Percentiles rank a stretch among this genome's conserved stretches.
Evolutionary conservation across 2,329 filamentous ascomycete genomes (phyloP).

Genomic region (Paraphoma sp.): DNA sequence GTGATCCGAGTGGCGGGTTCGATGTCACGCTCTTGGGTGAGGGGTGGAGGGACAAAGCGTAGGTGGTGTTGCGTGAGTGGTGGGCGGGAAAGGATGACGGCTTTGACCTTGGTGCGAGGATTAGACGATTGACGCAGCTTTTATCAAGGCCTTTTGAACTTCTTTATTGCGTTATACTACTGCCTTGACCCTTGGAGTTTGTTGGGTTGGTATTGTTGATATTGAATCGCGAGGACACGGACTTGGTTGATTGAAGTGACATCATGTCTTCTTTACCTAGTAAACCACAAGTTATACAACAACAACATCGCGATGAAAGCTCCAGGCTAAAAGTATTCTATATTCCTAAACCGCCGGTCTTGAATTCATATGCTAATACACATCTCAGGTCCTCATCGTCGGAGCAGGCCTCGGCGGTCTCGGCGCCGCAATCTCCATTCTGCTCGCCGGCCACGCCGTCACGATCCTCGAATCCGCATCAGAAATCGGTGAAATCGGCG

Average conservation of each 20-base stretch:
- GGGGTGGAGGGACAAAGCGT: neutral
- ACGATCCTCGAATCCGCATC: slow-evolving; percentile 57
- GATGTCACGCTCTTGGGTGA: slow-evolving; percentile 12
- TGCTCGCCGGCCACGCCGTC: slow-evolving; percentile 56
- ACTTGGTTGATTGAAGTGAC: slow-evolving; percentile 15
- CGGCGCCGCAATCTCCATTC: slow-evolving; percentile 56
- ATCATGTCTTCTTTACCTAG: slow-evolving; percentile 25
- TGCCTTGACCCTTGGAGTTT: neutral
- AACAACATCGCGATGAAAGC: slow-evolving; percentile 29
- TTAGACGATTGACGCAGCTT: neutral
- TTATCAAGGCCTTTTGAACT: neutral
- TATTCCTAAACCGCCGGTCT: neutral
- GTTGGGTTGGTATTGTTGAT: neutral
- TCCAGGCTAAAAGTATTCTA: slow-evolving; percentile 36
- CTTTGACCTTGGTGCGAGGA: neutral
- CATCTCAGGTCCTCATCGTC: slow-evolving; percentile 54
- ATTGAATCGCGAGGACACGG: neutral
- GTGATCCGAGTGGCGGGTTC: slow-evolving; percentile 18
- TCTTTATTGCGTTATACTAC: neutral
- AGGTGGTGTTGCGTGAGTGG: neutral
- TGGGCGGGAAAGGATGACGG: slow-evolving; percentile 18
- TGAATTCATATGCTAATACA: neutral
- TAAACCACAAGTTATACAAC: slow-evolving; percentile 34
- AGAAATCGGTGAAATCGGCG: slow-evolving; percentile 58
- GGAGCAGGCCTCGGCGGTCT: slow-evolving; percentile 65